Evolutionary conservation across 139 green algal genomes (phyloP).

Genomic region (Chara braunii): DNA sequence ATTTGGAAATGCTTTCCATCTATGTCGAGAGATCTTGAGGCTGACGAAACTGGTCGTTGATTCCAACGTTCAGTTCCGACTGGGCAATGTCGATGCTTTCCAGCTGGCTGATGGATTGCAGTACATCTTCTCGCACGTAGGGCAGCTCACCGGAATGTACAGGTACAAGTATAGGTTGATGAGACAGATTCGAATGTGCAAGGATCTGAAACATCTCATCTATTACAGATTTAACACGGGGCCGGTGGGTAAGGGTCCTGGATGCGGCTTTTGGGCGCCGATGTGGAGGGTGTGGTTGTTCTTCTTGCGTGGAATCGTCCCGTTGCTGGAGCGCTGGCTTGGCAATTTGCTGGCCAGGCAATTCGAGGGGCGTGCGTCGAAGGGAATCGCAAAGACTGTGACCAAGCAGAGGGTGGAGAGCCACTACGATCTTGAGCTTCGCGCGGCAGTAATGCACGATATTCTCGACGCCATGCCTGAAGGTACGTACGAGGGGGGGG

Average conservation of each 20-base stretch:
- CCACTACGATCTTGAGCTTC: constrained; percentile 97
- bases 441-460: constrained; percentile 97
- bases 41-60: constrained; percentile 91
- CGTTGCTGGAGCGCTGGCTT: constrained; percentile 96
- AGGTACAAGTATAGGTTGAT: constrained; percentile 99
- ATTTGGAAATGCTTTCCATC: constrained; percentile 99
- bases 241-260: constrained; percentile 92
- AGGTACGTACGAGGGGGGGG: too few relatives aligned
- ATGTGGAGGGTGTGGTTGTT: constrained; percentile 99
- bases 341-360: constrained; percentile 97
- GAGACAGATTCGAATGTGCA: constrained; percentile 92
- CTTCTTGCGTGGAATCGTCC: constrained; percentile 96
- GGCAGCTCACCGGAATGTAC: constrained; percentile 96
- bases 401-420: constrained; percentile 98
- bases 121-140: constrained; percentile 98
- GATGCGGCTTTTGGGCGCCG: constrained; percentile 97
- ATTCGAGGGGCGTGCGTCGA: constrained; percentile 94
- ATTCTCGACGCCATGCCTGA: constrained; percentile 99
- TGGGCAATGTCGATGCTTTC: constrained; percentile 98
- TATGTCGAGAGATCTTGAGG: constrained; percentile 96
- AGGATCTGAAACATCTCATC: constrained; percentile 96
- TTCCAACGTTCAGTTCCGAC: constrained; percentile 75
- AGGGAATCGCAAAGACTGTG: constrained; percentile 95
- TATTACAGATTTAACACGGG: constrained; percentile 99
- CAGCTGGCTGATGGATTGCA: constrained; percentile 98